Conservation (phyloP, 805 yeast genomes). For the Torulaspora delbrueckii region DNA sequence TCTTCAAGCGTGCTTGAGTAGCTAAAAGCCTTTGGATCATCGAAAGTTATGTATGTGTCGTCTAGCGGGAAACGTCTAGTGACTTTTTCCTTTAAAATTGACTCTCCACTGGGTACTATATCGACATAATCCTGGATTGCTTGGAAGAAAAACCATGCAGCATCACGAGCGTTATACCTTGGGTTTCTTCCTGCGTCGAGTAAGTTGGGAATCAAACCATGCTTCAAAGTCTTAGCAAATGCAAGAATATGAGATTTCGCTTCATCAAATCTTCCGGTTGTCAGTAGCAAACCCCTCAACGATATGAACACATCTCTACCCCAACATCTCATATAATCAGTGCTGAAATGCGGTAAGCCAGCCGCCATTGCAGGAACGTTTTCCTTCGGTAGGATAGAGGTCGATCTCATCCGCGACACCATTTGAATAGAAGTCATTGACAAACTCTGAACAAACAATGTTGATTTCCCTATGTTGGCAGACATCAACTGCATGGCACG, state of each 20-base stretch:
- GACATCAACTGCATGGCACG: constrained; percentile 59
- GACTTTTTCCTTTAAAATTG: constrained; percentile 65
- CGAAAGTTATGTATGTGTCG: constrained; percentile 66
- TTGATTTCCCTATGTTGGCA: constrained; percentile 50
- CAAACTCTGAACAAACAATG: constrained; percentile 71
- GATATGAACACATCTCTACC: constrained; percentile 94
- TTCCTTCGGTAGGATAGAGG: constrained; percentile 65
- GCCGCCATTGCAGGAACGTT: constrained; percentile 82
- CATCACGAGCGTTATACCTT: constrained; percentile 92
- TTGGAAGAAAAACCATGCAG: constrained; percentile 91
- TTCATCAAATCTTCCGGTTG: constrained; percentile 71
- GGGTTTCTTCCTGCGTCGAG: constrained; percentile 93
- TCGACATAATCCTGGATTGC: constrained; percentile 77
- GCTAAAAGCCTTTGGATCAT: constrained; percentile 71
- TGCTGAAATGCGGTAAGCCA: constrained; percentile 90
- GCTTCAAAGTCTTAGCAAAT: constrained; percentile 87
- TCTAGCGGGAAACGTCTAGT: constrained; percentile 84
- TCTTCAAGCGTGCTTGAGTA: constrained; percentile 68
- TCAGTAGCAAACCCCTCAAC: constrained; percentile 71
- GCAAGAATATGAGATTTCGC: constrained; percentile 79
- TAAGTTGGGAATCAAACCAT: constrained; percentile 90
- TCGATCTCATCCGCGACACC: constrained; percentile 67
- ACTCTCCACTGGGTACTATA: constrained; percentile 62
- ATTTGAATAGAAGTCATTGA: constrained; percentile 82
- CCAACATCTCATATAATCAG: constrained; percentile 95